phyloP scores from a whole-genome alignment of 345 rosid genomes.

The Streptanthus diversifolius region DNA sequence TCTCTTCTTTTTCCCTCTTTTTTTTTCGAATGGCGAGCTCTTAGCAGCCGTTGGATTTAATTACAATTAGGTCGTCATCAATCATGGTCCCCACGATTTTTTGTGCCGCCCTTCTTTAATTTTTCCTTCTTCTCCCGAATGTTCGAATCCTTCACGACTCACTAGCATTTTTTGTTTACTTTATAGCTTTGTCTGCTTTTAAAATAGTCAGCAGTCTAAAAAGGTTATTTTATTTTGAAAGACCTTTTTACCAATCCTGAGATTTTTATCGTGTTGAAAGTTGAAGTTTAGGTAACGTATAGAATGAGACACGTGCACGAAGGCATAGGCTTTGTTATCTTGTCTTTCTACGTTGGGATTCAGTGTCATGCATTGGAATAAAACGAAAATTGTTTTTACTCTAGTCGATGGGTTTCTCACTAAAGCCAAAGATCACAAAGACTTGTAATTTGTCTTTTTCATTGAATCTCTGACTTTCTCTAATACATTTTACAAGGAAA shows the following conservation, averaged over 20 bases:
- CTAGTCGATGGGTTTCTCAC: not conserved
- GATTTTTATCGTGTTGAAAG: slow-evolving; percentile 18
- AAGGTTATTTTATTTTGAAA: not conserved
- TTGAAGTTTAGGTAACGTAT: not conserved
- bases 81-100: slow-evolving; percentile 26
- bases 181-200: slow-evolving; percentile 2
- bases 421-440: not conserved
- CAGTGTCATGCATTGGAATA: not conserved
- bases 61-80: slow-evolving; percentile 21
- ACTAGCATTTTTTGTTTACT: not conserved
- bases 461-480: slow-evolving; percentile 22
- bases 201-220: not conserved
- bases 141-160: slow-evolving; percentile 30
- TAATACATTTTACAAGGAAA: slow-evolving; percentile 24
- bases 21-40: not conserved
- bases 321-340: not conserved
- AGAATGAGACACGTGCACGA: slow-evolving; percentile 18
- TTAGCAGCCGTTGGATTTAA: slow-evolving; percentile 25
- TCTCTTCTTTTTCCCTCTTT: too few relatives aligned
- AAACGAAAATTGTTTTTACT: not conserved
- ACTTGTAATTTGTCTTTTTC: slow-evolving; percentile 12
- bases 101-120: slow-evolving; percentile 20
- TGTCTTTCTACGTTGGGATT: slow-evolving; percentile 17
- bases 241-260: not conserved
- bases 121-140: slow-evolving; percentile 16